Evolutionary conservation across 2,329 filamentous ascomycete species (phyloP), one percentile per base, ranked within the genome.

Genomic region (Aspergillus sp.): DNA sequence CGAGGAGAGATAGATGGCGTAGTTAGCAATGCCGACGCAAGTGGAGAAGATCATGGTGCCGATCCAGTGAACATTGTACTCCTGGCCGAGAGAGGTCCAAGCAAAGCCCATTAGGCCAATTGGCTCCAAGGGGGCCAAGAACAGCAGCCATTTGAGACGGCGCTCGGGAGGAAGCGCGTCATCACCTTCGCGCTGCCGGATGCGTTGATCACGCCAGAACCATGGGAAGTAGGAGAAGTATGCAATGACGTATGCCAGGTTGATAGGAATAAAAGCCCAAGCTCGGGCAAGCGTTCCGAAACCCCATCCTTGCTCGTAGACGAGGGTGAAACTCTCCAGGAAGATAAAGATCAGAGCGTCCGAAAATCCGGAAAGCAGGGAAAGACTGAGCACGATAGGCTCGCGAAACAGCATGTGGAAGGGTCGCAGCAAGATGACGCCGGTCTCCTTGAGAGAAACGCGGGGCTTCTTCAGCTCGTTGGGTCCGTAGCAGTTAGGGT

Each of bases 341-440:
- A 89, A 90, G 80, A 90, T 90, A 78, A 91, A 92, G 75, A 91
- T 91, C 4, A 92, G 82, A 2, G 88, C 88, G 60, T 91, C 89
- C 9, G 84, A 86, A 78, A 91, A 91, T 31, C 89, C 89, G 3
- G 84, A 88, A 5, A 91, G 84, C 0, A 91, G 81, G 1, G 89
- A 91, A 6, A 91, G 79, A 42, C 83, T 85, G n/a, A 89, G 78
- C 12, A 91, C 89, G 58, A 92, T 92, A 4, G 90, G 89, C 75
- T 92, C 90, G 0, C 85, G 89, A 39, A 89, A 63, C 71, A 91
- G 89, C 85, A 91, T 90, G 67, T 83, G 83, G 75, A 90, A 91
- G 0, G 89, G 88, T 0, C 88, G 85, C 31, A 77, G 65, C 85
- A 85, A 87, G 3, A 85, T 84, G 39, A 71, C 63, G 7, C 73